Evolutionary conservation across 768 basidiomycete genomes (phyloP).

Genomic region (Royoungia palumana): DNA sequence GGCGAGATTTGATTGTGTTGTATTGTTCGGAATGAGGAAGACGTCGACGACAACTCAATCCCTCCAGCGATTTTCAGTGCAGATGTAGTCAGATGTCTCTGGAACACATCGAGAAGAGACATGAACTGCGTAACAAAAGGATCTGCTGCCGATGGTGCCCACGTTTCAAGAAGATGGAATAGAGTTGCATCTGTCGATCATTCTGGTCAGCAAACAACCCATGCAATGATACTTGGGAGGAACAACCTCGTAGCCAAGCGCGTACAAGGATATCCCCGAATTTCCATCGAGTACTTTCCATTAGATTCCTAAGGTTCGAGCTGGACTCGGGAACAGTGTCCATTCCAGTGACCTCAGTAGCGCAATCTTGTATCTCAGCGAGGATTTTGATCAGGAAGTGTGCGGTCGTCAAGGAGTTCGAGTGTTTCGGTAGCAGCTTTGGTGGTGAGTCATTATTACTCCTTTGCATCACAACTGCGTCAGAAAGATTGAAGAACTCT

Average conservation of each 20-base stretch:
- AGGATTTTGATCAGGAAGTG: slow-evolving; percentile 79
- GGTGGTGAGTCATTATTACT: slow-evolving; percentile 41
- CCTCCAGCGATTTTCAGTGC: slow-evolving; percentile 83
- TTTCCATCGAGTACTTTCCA: slow-evolving; percentile 84
- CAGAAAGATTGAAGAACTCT: slow-evolving; percentile 81
- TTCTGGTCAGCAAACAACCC: slow-evolving; percentile 2
- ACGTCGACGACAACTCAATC: slow-evolving; percentile 49
- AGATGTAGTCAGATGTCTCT: slow-evolving; percentile 68
- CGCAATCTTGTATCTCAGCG: slow-evolving; percentile 81
- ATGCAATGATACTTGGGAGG: neutral
- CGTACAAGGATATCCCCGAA: slow-evolving; percentile 79
- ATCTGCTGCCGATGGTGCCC: slow-evolving; percentile 62
- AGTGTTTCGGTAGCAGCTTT: slow-evolving; percentile 63
- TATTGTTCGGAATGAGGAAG: slow-evolving; percentile 46
- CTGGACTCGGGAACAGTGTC: slow-evolving; percentile 77
- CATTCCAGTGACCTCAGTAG: slow-evolving; percentile 73
- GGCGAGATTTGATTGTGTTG: slow-evolving; percentile 62
- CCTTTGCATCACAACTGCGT: slow-evolving; percentile 61
- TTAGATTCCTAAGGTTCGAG: slow-evolving; percentile 63
- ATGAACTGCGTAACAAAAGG: slow-evolving; percentile 72
- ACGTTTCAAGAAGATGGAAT: slow-evolving; percentile 85
- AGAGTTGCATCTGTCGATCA: slow-evolving; percentile 67
- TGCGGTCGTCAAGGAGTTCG: slow-evolving; percentile 79
- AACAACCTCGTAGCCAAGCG: slow-evolving; percentile 79
- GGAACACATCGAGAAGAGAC: slow-evolving; percentile 74